Evolutionary conservation across 257 asterid species (phyloP).

Genomic region (Handroanthus guayacan): DNA sequence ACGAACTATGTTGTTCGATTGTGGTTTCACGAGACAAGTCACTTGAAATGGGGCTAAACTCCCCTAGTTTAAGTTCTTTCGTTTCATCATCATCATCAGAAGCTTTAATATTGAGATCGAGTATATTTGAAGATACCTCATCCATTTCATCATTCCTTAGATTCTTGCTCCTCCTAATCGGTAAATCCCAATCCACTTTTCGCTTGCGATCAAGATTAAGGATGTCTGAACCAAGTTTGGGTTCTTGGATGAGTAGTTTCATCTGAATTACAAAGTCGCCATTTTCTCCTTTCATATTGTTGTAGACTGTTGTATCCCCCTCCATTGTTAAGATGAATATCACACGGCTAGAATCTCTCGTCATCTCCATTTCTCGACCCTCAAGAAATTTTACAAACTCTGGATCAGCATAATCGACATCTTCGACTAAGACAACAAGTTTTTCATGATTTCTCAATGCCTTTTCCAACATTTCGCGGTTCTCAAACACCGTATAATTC

Average conservation of each 20-base stretch:
- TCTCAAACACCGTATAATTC: slow-evolving; percentile 9
- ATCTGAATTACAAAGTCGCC: slow-evolving; percentile 45
- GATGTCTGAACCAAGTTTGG: slow-evolving; percentile 23
- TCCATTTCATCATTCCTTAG: slow-evolving; percentile 46
- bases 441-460: slow-evolving; percentile 51
- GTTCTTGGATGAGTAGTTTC: slow-evolving; percentile 50
- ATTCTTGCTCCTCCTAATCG: slow-evolving; percentile 44
- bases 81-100: slow-evolving; percentile 49
- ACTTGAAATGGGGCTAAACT: slow-evolving; percentile 50
- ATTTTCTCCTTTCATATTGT: background rate
- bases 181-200: slow-evolving; percentile 55
- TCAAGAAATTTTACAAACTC: slow-evolving; percentile 56
- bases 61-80: slow-evolving; percentile 32
- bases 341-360: slow-evolving; percentile 29
- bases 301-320: background rate
- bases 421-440: slow-evolving; percentile 65
- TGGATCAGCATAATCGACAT: slow-evolving; percentile 58
- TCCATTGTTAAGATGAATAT: slow-evolving; percentile 58
- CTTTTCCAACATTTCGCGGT: slow-evolving; percentile 50
- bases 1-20: slow-evolving; percentile 35
- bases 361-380: slow-evolving; percentile 27
- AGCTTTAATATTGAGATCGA: slow-evolving; percentile 73
- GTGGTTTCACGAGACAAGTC: slow-evolving; percentile 47
- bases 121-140: slow-evolving; percentile 39
- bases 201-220: slow-evolving; percentile 54